phyloP scores from a whole-genome alignment of 805 yeast species.

The Candida coquimbonensis region DNA sequence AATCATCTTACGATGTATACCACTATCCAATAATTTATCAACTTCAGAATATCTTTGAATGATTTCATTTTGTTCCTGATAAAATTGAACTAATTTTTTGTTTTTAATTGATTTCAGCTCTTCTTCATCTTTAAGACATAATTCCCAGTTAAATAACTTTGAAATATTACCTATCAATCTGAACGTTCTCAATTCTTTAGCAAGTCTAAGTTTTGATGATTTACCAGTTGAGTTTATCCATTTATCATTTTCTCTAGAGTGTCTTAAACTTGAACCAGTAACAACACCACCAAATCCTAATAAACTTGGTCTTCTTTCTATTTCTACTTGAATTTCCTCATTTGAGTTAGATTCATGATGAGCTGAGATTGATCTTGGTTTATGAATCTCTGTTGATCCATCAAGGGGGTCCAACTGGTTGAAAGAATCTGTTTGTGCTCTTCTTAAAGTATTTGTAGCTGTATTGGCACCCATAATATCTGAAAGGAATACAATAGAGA shows the following conservation, averaged over 20 bases:
- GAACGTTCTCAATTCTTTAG: slow-evolving; percentile 38
- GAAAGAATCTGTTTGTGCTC: background rate
- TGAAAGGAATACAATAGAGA: no score
- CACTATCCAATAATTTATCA: slow-evolving; percentile 63
- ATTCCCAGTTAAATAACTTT: slow-evolving; percentile 35
- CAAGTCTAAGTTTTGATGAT: slow-evolving; percentile 8
- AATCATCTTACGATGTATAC: slow-evolving; percentile 59
- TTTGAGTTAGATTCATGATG: background rate
- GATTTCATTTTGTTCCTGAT: slow-evolving; percentile 51
- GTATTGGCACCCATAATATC: no score
- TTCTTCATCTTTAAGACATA: slow-evolving; percentile 17
- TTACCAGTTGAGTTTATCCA: slow-evolving; percentile 15
- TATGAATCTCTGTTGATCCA: background rate
- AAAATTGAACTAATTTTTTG: slow-evolving; percentile 34
- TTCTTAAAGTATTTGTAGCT: background rate
- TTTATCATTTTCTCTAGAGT: slow-evolving; percentile 17
- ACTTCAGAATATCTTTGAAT: slow-evolving; percentile 51
- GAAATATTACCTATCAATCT: slow-evolving; percentile 38
- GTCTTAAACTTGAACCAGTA: slow-evolving; percentile 14
- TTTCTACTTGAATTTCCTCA: background rate
- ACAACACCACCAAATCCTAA: slow-evolving; percentile 13
- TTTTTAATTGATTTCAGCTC: slow-evolving; percentile 22
- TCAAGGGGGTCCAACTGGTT: slow-evolving; percentile 2
- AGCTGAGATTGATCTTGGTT: background rate
- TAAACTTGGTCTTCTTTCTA: slow-evolving; percentile 15